Evolutionary conservation across 108 stramenopile species (phyloP), one percentile per base, ranked within the genome.

Genomic region (Chaetoceros tenuissimus): DNA sequence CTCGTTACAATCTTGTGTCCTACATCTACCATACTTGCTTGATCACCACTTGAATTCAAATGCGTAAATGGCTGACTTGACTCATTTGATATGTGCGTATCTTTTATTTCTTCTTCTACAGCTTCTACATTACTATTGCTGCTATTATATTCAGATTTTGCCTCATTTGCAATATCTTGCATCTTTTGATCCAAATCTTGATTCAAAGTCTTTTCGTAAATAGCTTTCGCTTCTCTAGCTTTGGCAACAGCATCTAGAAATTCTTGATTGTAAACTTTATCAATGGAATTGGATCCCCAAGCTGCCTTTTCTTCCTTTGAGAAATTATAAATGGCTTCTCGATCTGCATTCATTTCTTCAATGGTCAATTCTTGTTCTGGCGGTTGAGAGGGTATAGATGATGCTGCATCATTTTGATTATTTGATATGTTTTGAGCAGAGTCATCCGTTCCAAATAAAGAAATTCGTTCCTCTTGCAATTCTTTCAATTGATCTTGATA

Each of bases 1-100:
- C 59, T 54, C 23, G 85, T 79, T 0, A 71, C 31, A 34, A 52
- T 46, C 60, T 91, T 91, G 34, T 58, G n/a, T 0, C 85, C 89
- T 2, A 91, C 84, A 71, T 91, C 77, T 10, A 91, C 89, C 89
- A 91, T 91, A 30, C 63, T 67, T 16, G 79, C 75, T 0, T 71
- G 58, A 2, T 63, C 51, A 31, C 76, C 76, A 23, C 74, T 69
- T 1, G 50, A 43, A 16, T 47, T 77, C 21, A 91, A 47, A 67
- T 91, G 89, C 18, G 89, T 64, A 62, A 87, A 83, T 26, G 58
- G 13, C 20, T 55, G 57, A 19, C 46, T 18, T 8, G n/a, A 30
- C 28, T 48, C 49, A 28, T 30, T 48, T 16, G 8, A 58, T 57
- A 26, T 30, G 19, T 24, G 26, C 34, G 24, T 25, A 50, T 28